These are phyloP conservation scores for Lenwebbia sp. DNA, from an alignment of 345 rosid species.

Conservation along the genomic window DNA sequence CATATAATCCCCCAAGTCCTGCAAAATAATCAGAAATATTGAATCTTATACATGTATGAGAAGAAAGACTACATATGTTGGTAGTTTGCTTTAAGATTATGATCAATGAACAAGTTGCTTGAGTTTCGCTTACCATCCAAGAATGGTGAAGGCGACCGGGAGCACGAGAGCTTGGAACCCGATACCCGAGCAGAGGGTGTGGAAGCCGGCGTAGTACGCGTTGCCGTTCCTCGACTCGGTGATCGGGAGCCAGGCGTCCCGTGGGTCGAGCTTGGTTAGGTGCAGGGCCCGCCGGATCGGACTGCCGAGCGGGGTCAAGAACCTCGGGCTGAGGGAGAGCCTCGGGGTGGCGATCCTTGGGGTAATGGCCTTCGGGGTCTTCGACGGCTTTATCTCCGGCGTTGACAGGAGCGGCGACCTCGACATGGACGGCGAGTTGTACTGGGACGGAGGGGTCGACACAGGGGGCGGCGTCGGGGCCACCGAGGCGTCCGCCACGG, in stretches of 20 bases:
- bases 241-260: constrained; percentile 87
- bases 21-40: not conserved
- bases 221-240: constrained; percentile 88
- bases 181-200: constrained; percentile 76
- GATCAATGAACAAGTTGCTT: not conserved
- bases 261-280: constrained; percentile 51
- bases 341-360: constrained; percentile 34
- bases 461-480: constrained; percentile 31
- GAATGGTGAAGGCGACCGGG: constrained; percentile 73
- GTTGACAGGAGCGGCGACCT: constrained; percentile 44
- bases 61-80: not conserved
- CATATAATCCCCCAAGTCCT: constrained; percentile 11
- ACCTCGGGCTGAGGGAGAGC: constrained; percentile 38
- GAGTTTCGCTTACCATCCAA: constrained; percentile 53
- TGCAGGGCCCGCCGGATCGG: constrained; percentile 42
- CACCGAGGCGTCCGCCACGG: not conserved
- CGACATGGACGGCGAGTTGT: constrained; percentile 59
- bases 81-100: not conserved
- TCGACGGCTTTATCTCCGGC: constrained; percentile 15
- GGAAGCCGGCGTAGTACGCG: constrained; percentile 68
- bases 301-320: constrained; percentile 50
- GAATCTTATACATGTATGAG: not conserved
- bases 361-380: constrained; percentile 24
- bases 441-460: constrained; percentile 62
- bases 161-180: constrained; percentile 84